Percentiles rank a stretch among this genome's conserved stretches.
These are phyloP conservation scores for Nannizzia gypsea DNA, from an alignment of 2,329 filamentous ascomycete species.

Conservation along the genomic window DNA sequence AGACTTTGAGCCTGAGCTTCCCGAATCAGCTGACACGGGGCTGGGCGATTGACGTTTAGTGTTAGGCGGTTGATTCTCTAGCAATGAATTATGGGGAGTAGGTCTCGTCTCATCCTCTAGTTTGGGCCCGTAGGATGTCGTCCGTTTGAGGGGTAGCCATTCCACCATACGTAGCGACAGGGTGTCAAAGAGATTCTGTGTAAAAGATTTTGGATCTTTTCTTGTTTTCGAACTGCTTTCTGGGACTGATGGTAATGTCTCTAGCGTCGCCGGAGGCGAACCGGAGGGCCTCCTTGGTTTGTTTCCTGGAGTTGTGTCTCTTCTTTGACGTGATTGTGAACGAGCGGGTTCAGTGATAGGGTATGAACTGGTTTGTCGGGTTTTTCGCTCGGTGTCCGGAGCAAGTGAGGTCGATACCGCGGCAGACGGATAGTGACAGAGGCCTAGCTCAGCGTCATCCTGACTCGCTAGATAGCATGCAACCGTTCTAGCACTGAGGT, in stretches of 20 bases:
- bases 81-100: not conserved
- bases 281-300: not conserved
- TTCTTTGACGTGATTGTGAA: not conserved
- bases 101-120: not conserved
- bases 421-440: conserved; percentile 46
- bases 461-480: conserved; percentile 71
- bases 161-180: conserved; percentile 35
- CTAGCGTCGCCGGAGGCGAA: not conserved
- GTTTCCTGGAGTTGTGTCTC: not conserved
- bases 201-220: conserved; percentile 51
- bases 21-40: not conserved
- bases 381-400: not conserved
- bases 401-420: conserved; percentile 6
- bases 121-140: not conserved
- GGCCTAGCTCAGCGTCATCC: conserved; percentile 58
- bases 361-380: not conserved
- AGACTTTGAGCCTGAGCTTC: not conserved
- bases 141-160: conserved; percentile 31
- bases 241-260: not conserved
- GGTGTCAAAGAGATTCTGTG: conserved; percentile 46
- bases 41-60: not conserved
- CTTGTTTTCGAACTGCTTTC: conserved; percentile 18
- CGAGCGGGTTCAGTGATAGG: not conserved
- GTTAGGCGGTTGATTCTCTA: not conserved
- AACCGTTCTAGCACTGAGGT: conserved; percentile 67